Evolutionary conservation across 2,329 filamentous ascomycete genomes (phyloP), one percentile per base, ranked within the genome.

Genomic region (Neonectria faginata): DNA sequence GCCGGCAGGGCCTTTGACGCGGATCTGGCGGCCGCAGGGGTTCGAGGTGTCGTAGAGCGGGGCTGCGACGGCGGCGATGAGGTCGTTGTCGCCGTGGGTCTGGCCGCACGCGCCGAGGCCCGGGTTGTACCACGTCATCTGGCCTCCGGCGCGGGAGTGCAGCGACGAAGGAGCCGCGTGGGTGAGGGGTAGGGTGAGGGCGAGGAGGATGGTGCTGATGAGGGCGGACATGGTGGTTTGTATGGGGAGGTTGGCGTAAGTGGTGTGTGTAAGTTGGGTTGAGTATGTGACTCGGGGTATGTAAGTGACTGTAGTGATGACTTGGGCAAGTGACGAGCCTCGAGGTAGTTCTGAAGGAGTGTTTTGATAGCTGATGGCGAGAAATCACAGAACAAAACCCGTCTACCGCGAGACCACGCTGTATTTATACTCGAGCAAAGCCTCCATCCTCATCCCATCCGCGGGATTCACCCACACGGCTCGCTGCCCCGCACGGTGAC

Each of bases 101-200:
- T 85, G 77, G 5, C 92, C 92, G 74, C 92, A 95, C 0, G 91
- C 89, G 12, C 92, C 92, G 4, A 92, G 82, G 3, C 78, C 82
- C 0, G 90, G 86, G 18, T 81, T 79, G 76, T 91, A 94, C 79
- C 89, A 94, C 42, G 71, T 75, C 55, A 72, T 58, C 4, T 65
- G 51, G 42, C 71, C 72, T 3, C 45, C n/a, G 22, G 14, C 31
- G 52, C 53, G 64, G n/a, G 48, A 7, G 36, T 36, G 42, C n/a
- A 45, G 16, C 53, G 65, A 25, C 25, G 55, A 42, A 6, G 71
- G 69, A 2, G 67, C 61, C 31, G 72, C 67, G 59, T 63, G 20
- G 57, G 62, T 53, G 39, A 69, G 50, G 53, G 72, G 63, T 33
- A 73, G 68, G 20, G 66, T 64, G 31, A 72, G 56, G 29, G 67